Base-by-base conservation (phyloP, 2,329 filamentous ascomycete genomes). In the Arthrobotrys sphaeroides region DNA sequence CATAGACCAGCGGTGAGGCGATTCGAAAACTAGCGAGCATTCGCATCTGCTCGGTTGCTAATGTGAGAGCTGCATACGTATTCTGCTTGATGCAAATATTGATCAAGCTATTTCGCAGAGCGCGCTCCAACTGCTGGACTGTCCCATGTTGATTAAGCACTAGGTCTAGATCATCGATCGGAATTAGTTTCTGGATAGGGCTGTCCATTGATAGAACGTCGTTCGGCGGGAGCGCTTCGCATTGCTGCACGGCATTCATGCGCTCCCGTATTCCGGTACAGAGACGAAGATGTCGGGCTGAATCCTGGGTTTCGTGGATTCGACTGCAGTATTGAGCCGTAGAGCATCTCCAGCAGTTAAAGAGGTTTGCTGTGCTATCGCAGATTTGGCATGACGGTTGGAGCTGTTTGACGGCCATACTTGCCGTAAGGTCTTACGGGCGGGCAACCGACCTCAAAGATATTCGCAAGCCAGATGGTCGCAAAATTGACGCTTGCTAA, bases 251-350 rank as follows among this genome's bases (percentile, higher is more conserved):
- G 28, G 38, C 33, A 43, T 26, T 16, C 7, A 60, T 10, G 22
- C 36, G 55, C 9, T 42, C 55, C 55, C 22, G 31, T 13, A 72
- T 72, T 33, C 36, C 20, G 3, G 59, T 18, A 28, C 67, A 72
- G 20, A 24, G 3, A 24, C 20, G 10, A 2, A 26, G 9, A 42
- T 72, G 67, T 7, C 26, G n/a, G 7, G 38, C 26, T 4, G 36
- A 42, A 18, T 72, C 57, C 13, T 47, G 13, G n/a, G 24, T 20
- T 43, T 49, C 5, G 20, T 72, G 67, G 6, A 5, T 36, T 10
- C 26, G 13, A 20, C 67, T 47, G 43, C 67, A 72, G 22, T 72
- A 72, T 43, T 72, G 67, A 13, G 65, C 38, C 2, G 57, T 38
- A 18, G 59, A 45, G 36, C 67, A 72, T 22, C 12, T 20, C 9